Conservation (phyloP, 139 green algal species). For the Volvox africanus region DNA sequence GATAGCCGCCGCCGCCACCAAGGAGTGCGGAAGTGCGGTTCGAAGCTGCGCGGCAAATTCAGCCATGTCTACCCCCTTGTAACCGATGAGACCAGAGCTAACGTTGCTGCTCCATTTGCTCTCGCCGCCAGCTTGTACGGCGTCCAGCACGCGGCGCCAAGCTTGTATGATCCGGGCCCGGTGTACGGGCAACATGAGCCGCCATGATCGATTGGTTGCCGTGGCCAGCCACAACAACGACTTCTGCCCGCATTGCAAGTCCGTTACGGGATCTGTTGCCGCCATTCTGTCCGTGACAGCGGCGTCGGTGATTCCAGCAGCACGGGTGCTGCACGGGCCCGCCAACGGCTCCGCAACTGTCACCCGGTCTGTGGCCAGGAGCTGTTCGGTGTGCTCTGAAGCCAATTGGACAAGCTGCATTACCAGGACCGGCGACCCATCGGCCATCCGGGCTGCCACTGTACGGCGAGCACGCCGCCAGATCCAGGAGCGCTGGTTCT, state of each 20-base stretch:
- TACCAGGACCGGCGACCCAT: neutral
- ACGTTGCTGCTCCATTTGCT: too few relatives aligned
- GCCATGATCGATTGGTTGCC: neutral
- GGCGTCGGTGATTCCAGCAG: neutral
- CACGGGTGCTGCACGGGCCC: neutral
- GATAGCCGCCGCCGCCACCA: too few relatives aligned
- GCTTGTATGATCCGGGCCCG: neutral
- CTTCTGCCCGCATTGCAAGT: neutral
- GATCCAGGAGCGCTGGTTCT: constrained; percentile 19
- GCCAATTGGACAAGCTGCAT: neutral
- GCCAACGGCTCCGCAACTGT: neutral
- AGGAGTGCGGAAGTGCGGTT: too few relatives aligned
- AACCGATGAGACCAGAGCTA: too few relatives aligned
- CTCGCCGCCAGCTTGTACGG: too few relatives aligned
- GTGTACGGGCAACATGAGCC: neutral
- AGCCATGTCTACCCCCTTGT: too few relatives aligned
- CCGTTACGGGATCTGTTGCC: neutral
- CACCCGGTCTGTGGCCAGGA: neutral
- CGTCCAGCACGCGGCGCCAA: neutral
- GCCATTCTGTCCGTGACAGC: neutral
- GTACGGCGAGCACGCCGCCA: neutral
- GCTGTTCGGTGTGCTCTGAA: neutral
- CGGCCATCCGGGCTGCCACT: neutral
- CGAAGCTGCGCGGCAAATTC: too few relatives aligned
- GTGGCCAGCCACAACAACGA: constrained; percentile 22